phyloP scores from a whole-genome alignment of 2,329 filamentous ascomycete genomes.

The Trichophyton mentagrophytes region DNA sequence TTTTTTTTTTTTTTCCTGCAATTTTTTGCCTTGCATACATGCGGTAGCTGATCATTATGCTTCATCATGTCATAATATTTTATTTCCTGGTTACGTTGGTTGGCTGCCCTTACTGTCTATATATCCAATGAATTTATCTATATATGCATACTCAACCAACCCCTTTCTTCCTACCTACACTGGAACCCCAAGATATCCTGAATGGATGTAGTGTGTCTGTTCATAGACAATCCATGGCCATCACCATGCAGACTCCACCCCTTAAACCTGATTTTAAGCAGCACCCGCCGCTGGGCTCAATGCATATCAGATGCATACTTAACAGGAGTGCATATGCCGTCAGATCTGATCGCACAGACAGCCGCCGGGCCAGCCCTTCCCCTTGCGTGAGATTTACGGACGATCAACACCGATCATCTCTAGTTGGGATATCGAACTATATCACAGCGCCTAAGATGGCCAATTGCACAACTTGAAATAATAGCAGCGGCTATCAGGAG shows the following conservation, averaged over 20 bases:
- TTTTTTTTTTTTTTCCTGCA: no score
- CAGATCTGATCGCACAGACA: neutral
- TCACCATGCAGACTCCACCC: neutral
- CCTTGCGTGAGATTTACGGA: neutral
- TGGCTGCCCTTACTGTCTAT: neutral
- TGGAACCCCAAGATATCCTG: neutral
- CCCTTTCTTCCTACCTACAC: neutral
- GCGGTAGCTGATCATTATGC: neutral
- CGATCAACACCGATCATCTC: neutral
- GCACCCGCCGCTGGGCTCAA: neutral
- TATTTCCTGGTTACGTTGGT: neutral
- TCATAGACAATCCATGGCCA: neutral
- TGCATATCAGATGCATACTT: neutral
- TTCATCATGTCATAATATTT: neutral
- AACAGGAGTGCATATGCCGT: neutral
- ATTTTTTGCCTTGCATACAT: neutral
- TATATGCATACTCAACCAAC: neutral
- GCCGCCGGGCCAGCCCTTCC: neutral
- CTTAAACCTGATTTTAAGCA: neutral
- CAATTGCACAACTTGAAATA: neutral
- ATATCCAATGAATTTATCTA: neutral
- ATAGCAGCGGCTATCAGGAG: neutral
- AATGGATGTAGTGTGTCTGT: neutral
- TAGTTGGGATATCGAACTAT: neutral
- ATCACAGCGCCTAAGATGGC: neutral